Base-by-base conservation (phyloP, 176 grass and related monocot species). In the Raddia distichophylla region DNA sequence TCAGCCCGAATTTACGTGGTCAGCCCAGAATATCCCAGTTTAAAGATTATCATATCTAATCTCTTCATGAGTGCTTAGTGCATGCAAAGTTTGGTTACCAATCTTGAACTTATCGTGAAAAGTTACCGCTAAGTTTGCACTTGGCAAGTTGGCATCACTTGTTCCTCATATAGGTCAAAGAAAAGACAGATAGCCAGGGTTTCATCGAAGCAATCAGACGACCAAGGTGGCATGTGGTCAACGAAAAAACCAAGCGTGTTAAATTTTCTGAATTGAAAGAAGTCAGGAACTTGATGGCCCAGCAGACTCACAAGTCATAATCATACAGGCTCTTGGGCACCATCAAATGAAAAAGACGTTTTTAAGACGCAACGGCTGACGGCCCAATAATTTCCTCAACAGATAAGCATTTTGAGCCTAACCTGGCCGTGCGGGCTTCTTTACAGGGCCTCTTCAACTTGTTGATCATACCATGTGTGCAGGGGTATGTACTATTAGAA, bases 1-100 rank as follows among this genome's bases (percentile, higher is more conserved):
- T 55, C 37, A n/a, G 70, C 19, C 87, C 19, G 47, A 55, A 70
- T 74, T 67, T 54, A 79, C 33, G 8, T 16, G 14, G 53, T 87
- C 27, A 27, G 27, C 27, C 27, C 63, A 34, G 54, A 61, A 75
- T 20, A n/a, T 16, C 52, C n/a, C 15, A 43, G 47, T 50, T 80
- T 65, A 5, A 40, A 34, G 43, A 46, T 42, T 13, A 58, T 60
- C 59, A 18, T 44, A 14, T 82, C 0, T 12, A 53, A 44, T 60
- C 18, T 22, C 5, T 11, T 44, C 72, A 1, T 18, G 12, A 9
- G 7, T 15, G 33, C 9, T 12, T 33, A 8, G 13, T 34, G 27
- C 60, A 63, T 37, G 60, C 10, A 37, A 13, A n/a, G 16, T 51
- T 78, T 14, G 27, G 60, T 53, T 66, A 20, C 32, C 11, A 22